A percentile compares a stretch with the other conserved stretches of the same genome.
Conservation (phyloP, 2,329 filamentous ascomycete species). For the Paraconiothyrium brasiliense region DNA sequence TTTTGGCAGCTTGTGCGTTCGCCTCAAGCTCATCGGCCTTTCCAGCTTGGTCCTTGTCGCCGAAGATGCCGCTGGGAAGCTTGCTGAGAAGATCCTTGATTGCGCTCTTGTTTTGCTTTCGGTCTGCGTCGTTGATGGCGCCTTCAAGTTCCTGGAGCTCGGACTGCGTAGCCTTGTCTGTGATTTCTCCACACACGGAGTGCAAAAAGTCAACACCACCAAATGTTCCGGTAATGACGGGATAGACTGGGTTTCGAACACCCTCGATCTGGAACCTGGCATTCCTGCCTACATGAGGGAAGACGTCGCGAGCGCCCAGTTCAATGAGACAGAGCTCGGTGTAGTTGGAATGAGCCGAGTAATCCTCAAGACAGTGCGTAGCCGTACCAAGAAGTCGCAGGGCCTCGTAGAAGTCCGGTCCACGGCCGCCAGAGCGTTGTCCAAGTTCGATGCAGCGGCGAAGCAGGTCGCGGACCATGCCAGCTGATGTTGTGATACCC, state of each 20-base stretch:
- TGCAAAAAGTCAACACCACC: constrained; percentile 94
- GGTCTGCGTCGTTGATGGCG: constrained; percentile 71
- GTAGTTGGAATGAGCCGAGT: constrained; percentile 93
- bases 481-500: constrained; percentile 83
- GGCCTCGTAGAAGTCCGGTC: constrained; percentile 86
- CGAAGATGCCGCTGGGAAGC: constrained; percentile 83
- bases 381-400: constrained; percentile 87
- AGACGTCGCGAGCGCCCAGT: constrained; percentile 80
- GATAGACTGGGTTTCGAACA: constrained; percentile 74
- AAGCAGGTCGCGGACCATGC: constrained; percentile 79
- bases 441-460: constrained; percentile 79
- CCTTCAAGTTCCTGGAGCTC: constrained; percentile 89
- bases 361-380: constrained; percentile 89
- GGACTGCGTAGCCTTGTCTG: constrained; percentile 89
- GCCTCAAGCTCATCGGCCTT: constrained; percentile 82
- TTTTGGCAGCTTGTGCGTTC: constrained; percentile 77
- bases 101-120: constrained; percentile 74
- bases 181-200: constrained; percentile 80
- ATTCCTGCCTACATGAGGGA: constrained; percentile 83
- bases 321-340: constrained; percentile 87
- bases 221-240: constrained; percentile 89
- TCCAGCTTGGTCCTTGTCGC: constrained; percentile 75
- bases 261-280: constrained; percentile 77
- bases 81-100: constrained; percentile 82
- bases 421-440: constrained; percentile 74